Conservation (phyloP, 441 rosid species). For the Jatropha podagrica region DNA sequence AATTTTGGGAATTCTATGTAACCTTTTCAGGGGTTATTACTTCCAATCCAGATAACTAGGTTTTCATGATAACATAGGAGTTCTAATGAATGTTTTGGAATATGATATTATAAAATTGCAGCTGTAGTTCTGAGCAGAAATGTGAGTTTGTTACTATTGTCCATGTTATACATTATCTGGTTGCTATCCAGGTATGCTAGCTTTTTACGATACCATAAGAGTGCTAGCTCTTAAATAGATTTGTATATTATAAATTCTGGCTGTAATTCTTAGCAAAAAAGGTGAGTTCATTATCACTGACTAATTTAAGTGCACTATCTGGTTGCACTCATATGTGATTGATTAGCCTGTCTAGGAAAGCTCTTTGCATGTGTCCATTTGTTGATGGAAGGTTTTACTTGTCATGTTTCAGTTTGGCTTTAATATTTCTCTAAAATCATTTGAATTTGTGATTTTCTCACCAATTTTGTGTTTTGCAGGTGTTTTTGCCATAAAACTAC, state of each 20-base stretch:
- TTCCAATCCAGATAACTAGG: background rate
- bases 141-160: background rate
- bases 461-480: slow-evolving; percentile 45
- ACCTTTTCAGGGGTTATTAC: background rate
- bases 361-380: background rate
- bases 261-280: background rate
- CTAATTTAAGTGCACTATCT: background rate
- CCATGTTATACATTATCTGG: background rate
- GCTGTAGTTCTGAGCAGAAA: background rate
- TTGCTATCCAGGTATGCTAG: background rate
- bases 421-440: background rate
- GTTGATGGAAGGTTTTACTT: background rate
- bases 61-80: background rate
- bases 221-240: background rate
- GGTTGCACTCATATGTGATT: background rate
- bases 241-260: background rate
- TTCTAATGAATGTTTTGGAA: background rate
- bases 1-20: background rate
- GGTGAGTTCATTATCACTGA: background rate
- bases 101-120: background rate
- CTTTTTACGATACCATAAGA: background rate
- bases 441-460: slow-evolving; percentile 3
- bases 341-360: background rate
- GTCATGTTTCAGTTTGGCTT: background rate
- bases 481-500: slow-evolving; percentile 98